Evolutionary conservation across 768 basidiomycete species (phyloP), one percentile per base, ranked within the genome.

Genomic region (Podaxis sp.): DNA sequence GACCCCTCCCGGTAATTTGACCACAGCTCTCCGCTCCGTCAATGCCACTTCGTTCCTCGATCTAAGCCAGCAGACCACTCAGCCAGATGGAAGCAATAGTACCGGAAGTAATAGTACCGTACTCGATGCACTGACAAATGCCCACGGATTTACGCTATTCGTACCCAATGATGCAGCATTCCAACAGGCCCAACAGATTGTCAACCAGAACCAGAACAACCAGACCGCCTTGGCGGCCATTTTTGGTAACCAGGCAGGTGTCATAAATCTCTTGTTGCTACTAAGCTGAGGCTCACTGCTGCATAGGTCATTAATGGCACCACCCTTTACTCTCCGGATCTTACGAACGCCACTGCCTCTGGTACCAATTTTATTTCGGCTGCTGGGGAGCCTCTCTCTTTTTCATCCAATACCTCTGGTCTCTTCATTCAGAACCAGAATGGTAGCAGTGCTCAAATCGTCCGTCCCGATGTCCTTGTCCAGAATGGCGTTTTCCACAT

Each of bases 401-500:
- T 87, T 69, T 66, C 66, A 9, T 69, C 76, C 56, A 91, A 91
- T 70, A 71, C 73, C 0, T 80, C 83, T 3, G 89, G 89, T 1
- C 68, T 75, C 0, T 90, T 74, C 68, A 81, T 92, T 53, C 77
- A 74, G 36, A 73, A 69, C 16, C 70, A 72, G 6, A 73, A 66
- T 40, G 65, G 64, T 18, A 63, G 68, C 3, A 58, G 50, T 65
- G 77, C 63, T 73, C 76, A 71, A 63, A 82, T 91, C 65, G 66
- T 87, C 44, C 76, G 77, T 54, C 70, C 82, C 13, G 87, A 91
- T 68, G 76, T 88, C 4, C 73, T 91, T 64, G 69, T 82, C 25
- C 68, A 77, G 16, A 91, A 91, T 63, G 90, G 89, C 50, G 90
- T 91, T 44, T 69, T 88, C 7, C 88, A 91, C 68, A 69, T 87